A percentile compares a stretch with the other conserved stretches of the same genome.
Conservation (phyloP, 345 rosid genomes). For the Citrus mangshanensis region DNA sequence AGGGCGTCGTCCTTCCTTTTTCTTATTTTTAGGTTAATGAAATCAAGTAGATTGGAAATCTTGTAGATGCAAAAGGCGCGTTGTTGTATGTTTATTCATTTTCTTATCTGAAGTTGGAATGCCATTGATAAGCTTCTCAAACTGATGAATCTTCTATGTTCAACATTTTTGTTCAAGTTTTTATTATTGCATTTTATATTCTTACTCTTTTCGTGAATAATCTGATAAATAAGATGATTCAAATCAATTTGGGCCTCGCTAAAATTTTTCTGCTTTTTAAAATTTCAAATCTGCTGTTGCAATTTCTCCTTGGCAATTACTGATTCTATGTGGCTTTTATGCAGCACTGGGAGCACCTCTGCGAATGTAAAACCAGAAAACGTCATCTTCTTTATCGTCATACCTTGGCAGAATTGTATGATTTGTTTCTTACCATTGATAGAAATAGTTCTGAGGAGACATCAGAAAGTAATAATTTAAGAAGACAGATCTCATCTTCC, state of each 20-base stretch:
- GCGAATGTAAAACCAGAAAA: conserved; percentile 79
- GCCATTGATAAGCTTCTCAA: not conserved
- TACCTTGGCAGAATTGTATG: conserved; percentile 70
- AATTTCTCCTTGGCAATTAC: not conserved
- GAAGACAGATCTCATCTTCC: conserved; percentile 37
- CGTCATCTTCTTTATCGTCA: conserved; percentile 70
- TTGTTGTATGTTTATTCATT: not conserved
- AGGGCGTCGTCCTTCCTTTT: no score
- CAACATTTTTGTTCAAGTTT: not conserved
- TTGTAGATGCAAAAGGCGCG: not conserved
- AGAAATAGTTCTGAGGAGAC: conserved; percentile 31
- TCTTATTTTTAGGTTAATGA: not conserved
- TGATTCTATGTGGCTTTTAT: conserved; percentile 23
- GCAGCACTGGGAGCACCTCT: conserved; percentile 91
- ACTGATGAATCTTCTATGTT: not conserved
- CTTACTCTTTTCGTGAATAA: not conserved
- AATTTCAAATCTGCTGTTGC: conserved; percentile 1
- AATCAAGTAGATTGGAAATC: not conserved
- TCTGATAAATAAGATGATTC: not conserved
- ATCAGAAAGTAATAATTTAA: conserved; percentile 31
- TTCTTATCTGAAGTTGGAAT: not conserved
- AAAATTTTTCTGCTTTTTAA: not conserved
- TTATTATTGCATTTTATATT: not conserved
- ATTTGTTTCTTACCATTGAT: conserved; percentile 44
- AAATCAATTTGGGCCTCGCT: not conserved